Percentiles rank a stretch among this genome's conserved stretches.
Conservation (phyloP, 2,329 filamentous ascomycete genomes). For the Bipolaris victoriae region DNA sequence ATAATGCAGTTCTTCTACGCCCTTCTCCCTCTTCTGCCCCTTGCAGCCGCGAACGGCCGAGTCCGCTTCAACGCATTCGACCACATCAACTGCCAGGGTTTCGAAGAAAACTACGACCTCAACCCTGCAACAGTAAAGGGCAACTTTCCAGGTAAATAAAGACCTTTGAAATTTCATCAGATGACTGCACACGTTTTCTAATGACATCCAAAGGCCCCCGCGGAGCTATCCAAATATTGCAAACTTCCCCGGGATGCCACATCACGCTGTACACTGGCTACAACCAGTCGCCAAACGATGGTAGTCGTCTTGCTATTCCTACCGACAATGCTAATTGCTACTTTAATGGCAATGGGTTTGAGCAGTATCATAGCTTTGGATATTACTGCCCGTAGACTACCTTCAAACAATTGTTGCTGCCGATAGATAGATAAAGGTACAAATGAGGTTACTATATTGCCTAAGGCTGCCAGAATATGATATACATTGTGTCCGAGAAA, state of each 20-base stretch:
- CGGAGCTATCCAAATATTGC: constrained; percentile 5
- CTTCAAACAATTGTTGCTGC: too few species aligned
- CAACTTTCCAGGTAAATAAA: constrained; percentile 5
- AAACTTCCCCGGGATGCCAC: constrained; percentile 9
- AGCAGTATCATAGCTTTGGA: constrained; percentile 3
- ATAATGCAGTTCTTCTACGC: constrained; percentile 4
- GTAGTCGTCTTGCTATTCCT: neutral
- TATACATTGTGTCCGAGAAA: too few species aligned
- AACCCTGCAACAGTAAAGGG: constrained; percentile 11
- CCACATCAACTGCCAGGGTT: constrained; percentile 6
- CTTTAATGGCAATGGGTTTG: neutral
- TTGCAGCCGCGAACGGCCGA: constrained; percentile 6
- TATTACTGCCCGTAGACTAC: constrained; percentile 2
- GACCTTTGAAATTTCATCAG: too few species aligned
- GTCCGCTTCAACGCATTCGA: constrained; percentile 10
- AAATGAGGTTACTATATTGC: too few species aligned
- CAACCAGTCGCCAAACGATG: constrained; percentile 8
- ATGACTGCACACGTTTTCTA: neutral
- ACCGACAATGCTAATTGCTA: constrained; percentile 1
- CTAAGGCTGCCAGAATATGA: too few species aligned
- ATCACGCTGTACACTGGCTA: constrained; percentile 12
- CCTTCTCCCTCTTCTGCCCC: constrained; percentile 1
- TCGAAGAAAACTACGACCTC: constrained; percentile 9
- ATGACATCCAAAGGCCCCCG: constrained; percentile 6
- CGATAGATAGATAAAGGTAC: too few species aligned